A percentile compares a stretch with the other conserved stretches of the same genome.
These are phyloP conservation scores for Coniferiporia weirii DNA, from an alignment of 1,284 basidiomycete species.

Conservation along the genomic window DNA sequence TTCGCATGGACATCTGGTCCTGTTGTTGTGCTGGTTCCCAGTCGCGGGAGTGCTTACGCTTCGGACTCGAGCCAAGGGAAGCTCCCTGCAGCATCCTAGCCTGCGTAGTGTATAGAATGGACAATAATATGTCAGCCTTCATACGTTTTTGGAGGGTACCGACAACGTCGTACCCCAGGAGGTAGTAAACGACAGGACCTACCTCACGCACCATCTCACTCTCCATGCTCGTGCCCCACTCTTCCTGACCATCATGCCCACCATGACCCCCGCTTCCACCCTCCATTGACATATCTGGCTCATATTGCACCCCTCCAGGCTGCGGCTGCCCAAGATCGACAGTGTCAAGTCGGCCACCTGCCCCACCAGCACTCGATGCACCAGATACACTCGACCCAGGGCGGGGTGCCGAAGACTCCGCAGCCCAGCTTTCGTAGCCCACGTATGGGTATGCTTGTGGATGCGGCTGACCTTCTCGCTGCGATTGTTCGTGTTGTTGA, in stretches of 20 bases:
- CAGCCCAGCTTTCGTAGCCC: neutral
- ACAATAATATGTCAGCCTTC: neutral
- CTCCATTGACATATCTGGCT: neutral
- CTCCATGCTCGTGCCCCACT: neutral
- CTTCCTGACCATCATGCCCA: neutral
- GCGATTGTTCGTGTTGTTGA: neutral
- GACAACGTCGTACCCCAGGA: too few relatives aligned
- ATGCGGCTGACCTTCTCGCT: slow-evolving; percentile 1
- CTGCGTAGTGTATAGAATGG: neutral
- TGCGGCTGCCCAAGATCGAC: neutral
- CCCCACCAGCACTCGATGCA: slow-evolving; percentile 3
- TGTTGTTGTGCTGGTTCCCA: slow-evolving; percentile 9
- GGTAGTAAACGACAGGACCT: neutral
- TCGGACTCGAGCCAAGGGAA: slow-evolving; percentile 4
- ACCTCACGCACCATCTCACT: neutral
- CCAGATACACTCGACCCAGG: slow-evolving; percentile 7
- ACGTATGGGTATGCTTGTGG: neutral
- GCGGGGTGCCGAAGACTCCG: neutral
- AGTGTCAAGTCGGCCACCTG: neutral
- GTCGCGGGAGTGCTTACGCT: slow-evolving; percentile 11
- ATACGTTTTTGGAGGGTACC: neutral
- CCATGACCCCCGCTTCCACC: slow-evolving; percentile 1
- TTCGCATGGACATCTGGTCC: neutral
- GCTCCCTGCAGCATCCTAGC: neutral
- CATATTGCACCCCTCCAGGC: neutral